Evolutionary conservation across 768 basidiomycete species (phyloP).

Genomic region (Dentipellis fragilis): DNA sequence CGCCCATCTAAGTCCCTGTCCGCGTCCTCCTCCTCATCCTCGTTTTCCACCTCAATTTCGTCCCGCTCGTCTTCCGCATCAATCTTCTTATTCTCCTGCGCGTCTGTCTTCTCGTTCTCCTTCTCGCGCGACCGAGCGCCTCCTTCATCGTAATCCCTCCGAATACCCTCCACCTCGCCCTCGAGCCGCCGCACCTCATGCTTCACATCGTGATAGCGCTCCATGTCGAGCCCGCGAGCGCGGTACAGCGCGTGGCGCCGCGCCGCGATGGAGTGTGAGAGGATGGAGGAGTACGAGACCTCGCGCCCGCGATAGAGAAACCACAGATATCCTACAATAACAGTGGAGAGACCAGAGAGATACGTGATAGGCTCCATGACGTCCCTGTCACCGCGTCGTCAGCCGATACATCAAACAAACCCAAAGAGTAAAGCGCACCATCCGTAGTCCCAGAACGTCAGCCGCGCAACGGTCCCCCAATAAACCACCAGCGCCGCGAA

Average conservation of each 20-base stretch:
- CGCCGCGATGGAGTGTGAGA: conserved; percentile 47
- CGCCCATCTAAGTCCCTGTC: no score
- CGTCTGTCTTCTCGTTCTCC: conserved; percentile 6
- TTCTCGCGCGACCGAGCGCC: conserved; percentile 18
- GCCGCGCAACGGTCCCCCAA: conserved; percentile 54
- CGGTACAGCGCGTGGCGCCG: conserved; percentile 47
- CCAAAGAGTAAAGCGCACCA: conserved; percentile 26
- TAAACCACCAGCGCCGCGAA: conserved; percentile 51
- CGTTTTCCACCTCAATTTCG: not conserved
- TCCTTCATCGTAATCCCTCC: conserved; percentile 47
- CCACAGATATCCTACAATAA: conserved; percentile 55
- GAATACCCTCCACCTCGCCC: conserved; percentile 45
- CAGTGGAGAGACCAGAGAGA: conserved; percentile 50
- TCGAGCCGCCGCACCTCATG: conserved; percentile 38
- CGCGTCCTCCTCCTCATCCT: not conserved
- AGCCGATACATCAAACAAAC: not conserved
- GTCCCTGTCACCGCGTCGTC: conserved; percentile 30
- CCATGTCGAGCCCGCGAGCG: conserved; percentile 49
- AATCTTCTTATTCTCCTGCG: conserved; percentile 8
- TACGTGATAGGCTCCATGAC: conserved; percentile 66
- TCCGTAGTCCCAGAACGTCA: conserved; percentile 55
- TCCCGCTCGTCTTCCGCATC: not conserved
- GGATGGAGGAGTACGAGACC: conserved; percentile 55
- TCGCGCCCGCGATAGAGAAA: conserved; percentile 53
- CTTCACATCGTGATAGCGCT: conserved; percentile 45